Evolutionary conservation across 2,329 filamentous ascomycete genomes (phyloP).

Genomic region (Neopestalotiopsis sp.): DNA sequence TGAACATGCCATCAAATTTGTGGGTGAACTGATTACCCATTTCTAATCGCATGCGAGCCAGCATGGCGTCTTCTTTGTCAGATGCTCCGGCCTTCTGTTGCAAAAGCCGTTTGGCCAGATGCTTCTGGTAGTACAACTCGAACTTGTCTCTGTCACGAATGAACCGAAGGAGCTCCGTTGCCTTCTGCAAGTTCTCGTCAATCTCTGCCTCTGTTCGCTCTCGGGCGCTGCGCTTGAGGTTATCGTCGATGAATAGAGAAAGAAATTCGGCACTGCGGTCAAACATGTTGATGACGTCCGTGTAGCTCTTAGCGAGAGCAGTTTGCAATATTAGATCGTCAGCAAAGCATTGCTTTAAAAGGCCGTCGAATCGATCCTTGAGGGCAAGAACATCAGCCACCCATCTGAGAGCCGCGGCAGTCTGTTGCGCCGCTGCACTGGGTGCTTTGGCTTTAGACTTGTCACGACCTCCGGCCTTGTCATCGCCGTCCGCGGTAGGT

Average conservation of each 20-base stretch:
- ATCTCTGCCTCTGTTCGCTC: conserved; percentile 91
- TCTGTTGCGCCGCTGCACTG: conserved; percentile 75
- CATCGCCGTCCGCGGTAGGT: conserved; percentile 43
- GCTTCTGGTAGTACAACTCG: conserved; percentile 97
- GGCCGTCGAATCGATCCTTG: conserved; percentile 86
- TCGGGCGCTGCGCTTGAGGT: conserved; percentile 90
- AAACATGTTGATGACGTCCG: conserved; percentile 94
- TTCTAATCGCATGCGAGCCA: conserved; percentile 95
- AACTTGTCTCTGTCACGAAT: conserved; percentile 93
- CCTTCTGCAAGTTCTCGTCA: conserved; percentile 84
- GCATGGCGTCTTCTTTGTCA: conserved; percentile 94
- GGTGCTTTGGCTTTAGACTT: conserved; percentile 54
- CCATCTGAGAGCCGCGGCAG: conserved; percentile 89
- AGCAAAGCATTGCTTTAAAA: conserved; percentile 76
- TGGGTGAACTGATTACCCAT: conserved; percentile 92
- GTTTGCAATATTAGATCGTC: conserved; percentile 80
- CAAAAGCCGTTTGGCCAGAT: conserved; percentile 84
- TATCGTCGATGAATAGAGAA: conserved; percentile 96
- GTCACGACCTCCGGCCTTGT: conserved; percentile 45
- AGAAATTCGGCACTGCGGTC: conserved; percentile 86
- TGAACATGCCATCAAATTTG: conserved; percentile 97
- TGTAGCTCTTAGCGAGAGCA: conserved; percentile 83
- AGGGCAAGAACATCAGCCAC: conserved; percentile 86
- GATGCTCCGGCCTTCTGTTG: conserved; percentile 89
- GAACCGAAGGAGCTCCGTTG: conserved; percentile 85